Base-by-base conservation (phyloP, 371 early-diverging fungal genomes). In the Batkoa obscura region DNA sequence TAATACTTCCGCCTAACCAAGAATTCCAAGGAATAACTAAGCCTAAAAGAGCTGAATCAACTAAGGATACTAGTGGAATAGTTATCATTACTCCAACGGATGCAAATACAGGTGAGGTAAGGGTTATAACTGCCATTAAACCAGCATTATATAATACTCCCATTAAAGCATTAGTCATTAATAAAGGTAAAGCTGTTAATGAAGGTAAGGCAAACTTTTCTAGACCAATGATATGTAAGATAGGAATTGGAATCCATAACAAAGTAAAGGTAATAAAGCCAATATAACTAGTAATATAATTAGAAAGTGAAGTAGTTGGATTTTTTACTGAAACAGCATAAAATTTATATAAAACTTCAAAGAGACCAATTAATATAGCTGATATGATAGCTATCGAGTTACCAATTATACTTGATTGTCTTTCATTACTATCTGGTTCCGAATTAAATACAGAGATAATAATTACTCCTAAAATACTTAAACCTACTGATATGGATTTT, bases 21-120 rank as follows among this genome's bases (percentile, higher is more conserved):
- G 45, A 15, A 42, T 36, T 32, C 5, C 15, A 51, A 9, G 50
- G n/a, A 47, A 80, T 68, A 59, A 23, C 13, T 13, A 37, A n/a
- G 3, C 39, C 39, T 9, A 53, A 23, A n/a, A 53, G 30, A 41
- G 39, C 39, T 9, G 53, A 17, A 35, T 82, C 83, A 1, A 73
- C 70, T 1, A 80, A 60, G 3, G 86, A 83, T 41, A 84, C 81
- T 32, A 75, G 68, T 10, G 88, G 88, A 35, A 86, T 78, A 1
- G 88, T 86, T 36, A 84, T 69, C 86, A 88, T 83, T 12, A 83
- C 73, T 33, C 86, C 86, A 10, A 88, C 77, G 36, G 86, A 78
- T 1, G 86, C 88, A 73, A 85, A 84, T 13, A 84, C 75, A 1
- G 88, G 88, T 37, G 75, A 78, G 12, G 81, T 83, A 32, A 83